phyloP scores from a whole-genome alignment of 495 filamentous ascomycete genomes.

The Xylaria cubensis region DNA sequence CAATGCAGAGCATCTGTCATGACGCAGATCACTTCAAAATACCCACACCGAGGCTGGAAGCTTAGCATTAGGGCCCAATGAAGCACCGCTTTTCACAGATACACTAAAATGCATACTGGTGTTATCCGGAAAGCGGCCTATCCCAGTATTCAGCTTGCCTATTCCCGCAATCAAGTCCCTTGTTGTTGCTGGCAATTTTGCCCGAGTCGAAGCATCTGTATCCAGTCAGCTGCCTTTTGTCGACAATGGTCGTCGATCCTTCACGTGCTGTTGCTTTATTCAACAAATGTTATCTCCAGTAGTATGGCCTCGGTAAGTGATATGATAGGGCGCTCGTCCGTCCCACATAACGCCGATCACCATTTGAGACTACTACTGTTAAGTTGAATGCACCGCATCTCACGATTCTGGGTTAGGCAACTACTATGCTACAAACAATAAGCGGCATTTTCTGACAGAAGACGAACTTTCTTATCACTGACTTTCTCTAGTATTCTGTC shows the following conservation, averaged over 20 bases:
- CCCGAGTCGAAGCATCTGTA: neutral
- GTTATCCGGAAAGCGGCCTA: neutral
- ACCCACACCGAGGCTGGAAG: slow-evolving; percentile 1
- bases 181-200: neutral
- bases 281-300: neutral
- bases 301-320: slow-evolving; percentile 10
- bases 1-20: slow-evolving; percentile 11
- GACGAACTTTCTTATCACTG: neutral
- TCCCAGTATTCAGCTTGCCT: slow-evolving; percentile 12
- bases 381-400: slow-evolving; percentile 2
- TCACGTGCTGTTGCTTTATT: neutral
- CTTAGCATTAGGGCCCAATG: neutral
- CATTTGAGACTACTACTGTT: slow-evolving; percentile 4
- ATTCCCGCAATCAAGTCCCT: neutral
- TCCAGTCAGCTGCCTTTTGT: slow-evolving; percentile 17
- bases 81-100: neutral
- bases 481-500: neutral
- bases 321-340: slow-evolving; percentile 7
- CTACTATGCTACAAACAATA: neutral
- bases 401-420: neutral
- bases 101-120: neutral
- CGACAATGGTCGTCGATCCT: slow-evolving; percentile 17
- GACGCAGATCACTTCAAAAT: slow-evolving; percentile 11
- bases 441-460: slow-evolving; percentile 1
- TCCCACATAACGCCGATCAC: slow-evolving; percentile 17